phyloP scores from a whole-genome alignment of 192 early-diverging fungal genomes.

The Allomyces macrogynus region DNA sequence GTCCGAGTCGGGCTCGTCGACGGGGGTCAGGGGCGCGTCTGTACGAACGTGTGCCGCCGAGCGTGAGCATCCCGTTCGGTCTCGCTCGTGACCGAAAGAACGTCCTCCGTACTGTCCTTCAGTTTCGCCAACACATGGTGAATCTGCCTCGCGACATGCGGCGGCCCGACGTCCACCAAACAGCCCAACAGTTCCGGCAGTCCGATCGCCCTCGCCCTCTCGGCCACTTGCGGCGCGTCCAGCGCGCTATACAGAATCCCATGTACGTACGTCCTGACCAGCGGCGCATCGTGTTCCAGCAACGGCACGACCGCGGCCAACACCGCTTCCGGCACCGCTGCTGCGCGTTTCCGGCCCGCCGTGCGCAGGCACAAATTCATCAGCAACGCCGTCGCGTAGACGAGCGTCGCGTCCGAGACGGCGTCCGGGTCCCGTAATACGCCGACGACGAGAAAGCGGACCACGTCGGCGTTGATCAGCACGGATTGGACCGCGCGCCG shows the following conservation, averaged over 20 bases:
- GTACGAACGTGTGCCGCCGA: not conserved
- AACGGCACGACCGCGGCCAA: not conserved
- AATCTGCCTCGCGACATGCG: not conserved
- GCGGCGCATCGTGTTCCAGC: not conserved
- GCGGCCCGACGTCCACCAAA: not conserved
- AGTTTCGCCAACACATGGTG: not conserved
- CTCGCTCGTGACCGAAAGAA: no score
- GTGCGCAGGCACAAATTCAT: not conserved
- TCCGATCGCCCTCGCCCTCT: not conserved
- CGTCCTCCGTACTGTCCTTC: not conserved
- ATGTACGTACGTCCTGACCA: not conserved
- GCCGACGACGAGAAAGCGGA: not conserved
- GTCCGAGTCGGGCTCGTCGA: not conserved
- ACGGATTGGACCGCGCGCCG: not conserved
- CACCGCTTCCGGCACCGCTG: not conserved
- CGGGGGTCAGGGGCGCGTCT: no score
- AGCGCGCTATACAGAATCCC: not conserved
- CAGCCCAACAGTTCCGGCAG: not conserved
- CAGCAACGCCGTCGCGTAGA: not conserved
- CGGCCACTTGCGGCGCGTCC: not conserved
- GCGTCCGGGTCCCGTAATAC: not conserved
- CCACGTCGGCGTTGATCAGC: not conserved
- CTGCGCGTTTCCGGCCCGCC: not conserved
- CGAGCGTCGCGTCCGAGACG: not conserved
- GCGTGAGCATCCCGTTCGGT: not conserved